These are phyloP conservation scores for Apiotrichum mycotoxinovorans DNA, from an alignment of 1,284 basidiomycete genomes.

Conservation along the genomic window DNA sequence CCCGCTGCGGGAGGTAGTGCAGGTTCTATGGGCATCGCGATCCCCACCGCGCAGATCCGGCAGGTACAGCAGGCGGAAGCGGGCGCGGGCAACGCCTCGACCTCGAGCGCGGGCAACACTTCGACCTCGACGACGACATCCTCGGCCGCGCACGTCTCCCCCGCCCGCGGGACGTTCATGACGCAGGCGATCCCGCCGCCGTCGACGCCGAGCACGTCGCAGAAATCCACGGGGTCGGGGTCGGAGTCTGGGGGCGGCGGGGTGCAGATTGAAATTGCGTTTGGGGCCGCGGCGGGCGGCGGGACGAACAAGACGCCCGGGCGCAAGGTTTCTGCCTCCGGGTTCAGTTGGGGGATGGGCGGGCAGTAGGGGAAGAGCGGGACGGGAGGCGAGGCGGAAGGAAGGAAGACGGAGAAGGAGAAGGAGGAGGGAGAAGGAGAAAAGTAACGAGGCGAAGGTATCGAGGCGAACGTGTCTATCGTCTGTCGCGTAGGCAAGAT, in stretches of 20 bases:
- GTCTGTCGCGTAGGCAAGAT: too few species aligned
- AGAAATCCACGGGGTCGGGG: neutral
- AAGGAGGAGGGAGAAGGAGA: neutral
- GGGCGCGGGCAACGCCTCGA: too few species aligned
- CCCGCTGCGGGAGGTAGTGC: too few species aligned
- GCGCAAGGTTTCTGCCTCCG: slow-evolving; percentile 1
- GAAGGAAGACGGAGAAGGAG: neutral
- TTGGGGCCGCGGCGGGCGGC: neutral
- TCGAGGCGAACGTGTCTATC: too few species aligned
- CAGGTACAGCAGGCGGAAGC: too few species aligned
- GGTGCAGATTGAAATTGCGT: slow-evolving; percentile 1
- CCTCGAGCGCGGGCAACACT: neutral
- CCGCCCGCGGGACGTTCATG: neutral
- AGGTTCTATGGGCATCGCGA: too few species aligned
- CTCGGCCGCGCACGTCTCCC: neutral
- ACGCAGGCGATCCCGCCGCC: slow-evolving; percentile 7
- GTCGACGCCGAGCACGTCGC: neutral
- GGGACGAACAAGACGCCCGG: slow-evolving; percentile 2
- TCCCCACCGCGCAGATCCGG: neutral
- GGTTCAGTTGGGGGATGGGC: slow-evolving; percentile 9
- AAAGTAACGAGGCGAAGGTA: too few species aligned
- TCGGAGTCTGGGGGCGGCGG: too few species aligned
- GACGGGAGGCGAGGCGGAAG: neutral
- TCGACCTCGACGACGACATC: slow-evolving; percentile 4
- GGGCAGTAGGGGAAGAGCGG: neutral